Conservation (phyloP, 2,329 filamentous ascomycete genomes). For the Beauveria brongniartii region DNA sequence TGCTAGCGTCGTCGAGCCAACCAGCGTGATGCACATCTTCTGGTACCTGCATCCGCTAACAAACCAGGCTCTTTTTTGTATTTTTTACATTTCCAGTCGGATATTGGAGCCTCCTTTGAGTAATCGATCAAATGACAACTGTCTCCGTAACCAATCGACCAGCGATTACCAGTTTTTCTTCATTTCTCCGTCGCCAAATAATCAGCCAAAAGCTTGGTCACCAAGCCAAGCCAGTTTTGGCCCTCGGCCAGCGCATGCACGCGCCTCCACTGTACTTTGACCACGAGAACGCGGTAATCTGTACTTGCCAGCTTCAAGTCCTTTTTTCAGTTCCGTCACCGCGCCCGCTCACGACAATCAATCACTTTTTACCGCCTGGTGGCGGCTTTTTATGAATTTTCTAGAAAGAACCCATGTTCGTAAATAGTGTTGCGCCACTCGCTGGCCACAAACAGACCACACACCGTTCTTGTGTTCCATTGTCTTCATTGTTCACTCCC, state of each 20-base stretch:
- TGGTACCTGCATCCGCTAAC: background rate
- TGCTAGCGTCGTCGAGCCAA: conserved; percentile 8
- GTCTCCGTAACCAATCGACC: background rate
- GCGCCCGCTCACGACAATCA: background rate
- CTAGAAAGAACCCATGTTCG: background rate
- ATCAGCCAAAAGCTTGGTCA: conserved; percentile 3
- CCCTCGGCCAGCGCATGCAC: background rate
- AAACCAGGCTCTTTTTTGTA: background rate
- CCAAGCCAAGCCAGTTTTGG: background rate
- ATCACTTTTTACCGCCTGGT: background rate
- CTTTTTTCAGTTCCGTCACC: too few relatives aligned
- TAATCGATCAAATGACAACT: too few relatives aligned
- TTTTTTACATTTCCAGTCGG: background rate
- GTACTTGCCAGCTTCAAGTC: too few relatives aligned
- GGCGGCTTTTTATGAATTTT: background rate
- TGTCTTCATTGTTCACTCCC: background rate
- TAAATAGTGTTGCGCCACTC: background rate
- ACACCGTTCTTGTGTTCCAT: background rate
- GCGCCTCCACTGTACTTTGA: background rate
- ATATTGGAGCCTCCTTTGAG: background rate
- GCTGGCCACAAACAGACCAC: background rate
- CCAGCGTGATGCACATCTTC: background rate
- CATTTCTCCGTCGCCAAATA: background rate
- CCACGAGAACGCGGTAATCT: background rate
- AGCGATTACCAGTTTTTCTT: too few relatives aligned